These are phyloP conservation scores for Ophiocordyceps camponoti-leonardi DNA, from an alignment of 2,329 filamentous ascomycete genomes.

Conservation along the genomic window DNA sequence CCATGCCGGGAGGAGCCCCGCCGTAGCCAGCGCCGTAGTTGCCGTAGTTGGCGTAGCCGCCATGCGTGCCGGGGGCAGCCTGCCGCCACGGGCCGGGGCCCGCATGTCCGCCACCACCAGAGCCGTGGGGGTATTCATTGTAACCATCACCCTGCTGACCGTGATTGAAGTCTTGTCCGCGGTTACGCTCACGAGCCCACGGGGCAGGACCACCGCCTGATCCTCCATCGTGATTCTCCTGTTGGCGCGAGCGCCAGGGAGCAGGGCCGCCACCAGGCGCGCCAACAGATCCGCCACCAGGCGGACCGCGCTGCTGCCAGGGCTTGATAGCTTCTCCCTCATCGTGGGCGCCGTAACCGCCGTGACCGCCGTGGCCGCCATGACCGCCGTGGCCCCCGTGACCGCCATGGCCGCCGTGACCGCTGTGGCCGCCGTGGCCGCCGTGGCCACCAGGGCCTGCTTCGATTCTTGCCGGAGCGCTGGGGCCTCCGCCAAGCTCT, in stretches of 20 bases:
- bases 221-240: conserved; percentile 30
- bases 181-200: conserved; percentile 44
- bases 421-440: background rate
- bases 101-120: conserved; percentile 14
- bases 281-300: conserved; percentile 25
- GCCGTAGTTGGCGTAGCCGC: conserved; percentile 38
- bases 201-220: conserved; percentile 25
- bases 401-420: too few species aligned
- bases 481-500: conserved; percentile 69
- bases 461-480: conserved; percentile 67
- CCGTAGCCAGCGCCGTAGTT: conserved; percentile 34
- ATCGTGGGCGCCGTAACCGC: conserved; percentile 22
- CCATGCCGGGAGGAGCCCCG: conserved; percentile 13
- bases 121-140: conserved; percentile 1
- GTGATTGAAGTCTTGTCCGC: conserved; percentile 21
- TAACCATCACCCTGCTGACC: conserved; percentile 1
- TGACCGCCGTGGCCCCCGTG: conserved; percentile 9
- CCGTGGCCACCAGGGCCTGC: conserved; percentile 45
- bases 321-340: conserved; percentile 49
- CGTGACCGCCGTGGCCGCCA: too few species aligned
- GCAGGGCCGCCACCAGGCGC: conserved; percentile 46
- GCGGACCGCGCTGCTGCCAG: conserved; percentile 78
- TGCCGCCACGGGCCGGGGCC: conserved; percentile 24
- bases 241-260: conserved; percentile 51
- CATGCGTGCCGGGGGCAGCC: conserved; percentile 31